A percentile compares a stretch with the other conserved stretches of the same genome.
Conservation (phyloP, 2,329 filamentous ascomycete genomes). For the Aspergillus calidoustus region DNA sequence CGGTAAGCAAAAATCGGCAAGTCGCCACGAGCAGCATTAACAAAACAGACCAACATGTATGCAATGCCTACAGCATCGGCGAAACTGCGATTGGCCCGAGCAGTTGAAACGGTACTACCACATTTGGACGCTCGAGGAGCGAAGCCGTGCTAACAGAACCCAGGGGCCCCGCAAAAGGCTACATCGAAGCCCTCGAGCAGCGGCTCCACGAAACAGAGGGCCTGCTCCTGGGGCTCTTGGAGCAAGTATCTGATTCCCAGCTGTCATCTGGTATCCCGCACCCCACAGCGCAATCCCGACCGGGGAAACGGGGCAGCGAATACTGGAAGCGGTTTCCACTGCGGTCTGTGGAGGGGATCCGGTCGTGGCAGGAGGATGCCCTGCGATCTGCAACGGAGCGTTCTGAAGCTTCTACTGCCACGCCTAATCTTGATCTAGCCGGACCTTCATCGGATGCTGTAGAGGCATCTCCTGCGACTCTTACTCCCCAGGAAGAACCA, state of each 20-base stretch:
- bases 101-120: constrained; percentile 41
- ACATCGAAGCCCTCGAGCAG: constrained; percentile 50
- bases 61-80: constrained; percentile 40
- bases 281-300: constrained; percentile 19
- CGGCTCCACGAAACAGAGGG: constrained; percentile 49
- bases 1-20: constrained; percentile 34
- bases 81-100: constrained; percentile 44
- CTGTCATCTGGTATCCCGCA: constrained; percentile 25
- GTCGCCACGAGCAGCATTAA: constrained; percentile 1
- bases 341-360: constrained; percentile 37
- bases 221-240: constrained; percentile 44
- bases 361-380: constrained; percentile 43
- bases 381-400: background rate
- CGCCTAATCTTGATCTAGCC: background rate
- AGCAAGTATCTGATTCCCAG: constrained; percentile 38
- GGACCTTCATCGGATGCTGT: background rate
- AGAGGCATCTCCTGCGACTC: background rate
- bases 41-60: constrained; percentile 39
- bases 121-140: background rate
- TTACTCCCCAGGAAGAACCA: background rate
- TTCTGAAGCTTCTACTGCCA: background rate
- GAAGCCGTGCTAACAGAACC: background rate
- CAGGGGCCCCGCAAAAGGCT: constrained; percentile 54
- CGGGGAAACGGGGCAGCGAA: constrained; percentile 40
- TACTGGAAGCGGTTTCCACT: constrained; percentile 46